Evolutionary conservation across 768 basidiomycete genomes (phyloP).

Genomic region (Xerocomellus dryophilus): DNA sequence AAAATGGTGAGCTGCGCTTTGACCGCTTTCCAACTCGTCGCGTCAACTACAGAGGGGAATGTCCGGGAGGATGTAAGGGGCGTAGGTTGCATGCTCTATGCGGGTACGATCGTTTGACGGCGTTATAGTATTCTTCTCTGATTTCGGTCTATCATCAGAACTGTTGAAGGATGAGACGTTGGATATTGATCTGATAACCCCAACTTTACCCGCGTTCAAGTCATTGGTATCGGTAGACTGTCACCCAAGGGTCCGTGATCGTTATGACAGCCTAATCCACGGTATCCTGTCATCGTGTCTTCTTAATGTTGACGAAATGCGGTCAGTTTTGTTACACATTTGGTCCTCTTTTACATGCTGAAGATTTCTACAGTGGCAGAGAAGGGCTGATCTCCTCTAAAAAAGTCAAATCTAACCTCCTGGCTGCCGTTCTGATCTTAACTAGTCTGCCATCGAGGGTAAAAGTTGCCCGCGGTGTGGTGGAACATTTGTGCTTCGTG

Average conservation of each 20-base stretch:
- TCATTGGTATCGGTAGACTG: constrained; percentile 54
- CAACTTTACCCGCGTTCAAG: constrained; percentile 80
- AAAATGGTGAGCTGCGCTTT: constrained; percentile 65
- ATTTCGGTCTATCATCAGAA: constrained; percentile 40
- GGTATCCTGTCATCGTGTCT: constrained; percentile 84
- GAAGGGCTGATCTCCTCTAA: constrained; percentile 69
- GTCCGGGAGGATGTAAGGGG: constrained; percentile 75
- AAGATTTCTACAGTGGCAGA: constrained; percentile 57
- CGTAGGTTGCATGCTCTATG: constrained; percentile 75
- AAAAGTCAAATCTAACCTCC: constrained; percentile 88
- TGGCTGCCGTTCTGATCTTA: constrained; percentile 81
- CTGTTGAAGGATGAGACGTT: constrained; percentile 83
- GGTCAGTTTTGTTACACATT: constrained; percentile 47
- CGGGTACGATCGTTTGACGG: constrained; percentile 43
- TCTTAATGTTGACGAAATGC: constrained; percentile 86
- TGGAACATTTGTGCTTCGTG: constrained; percentile 83
- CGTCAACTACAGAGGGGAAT: constrained; percentile 49
- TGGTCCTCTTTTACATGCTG: not conserved
- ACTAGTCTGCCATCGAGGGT: constrained; percentile 70
- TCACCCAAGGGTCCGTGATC: constrained; percentile 42
- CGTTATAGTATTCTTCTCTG: not conserved
- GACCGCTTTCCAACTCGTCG: constrained; percentile 57
- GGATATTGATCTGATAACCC: constrained; percentile 74
- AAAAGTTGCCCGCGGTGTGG: constrained; percentile 65
- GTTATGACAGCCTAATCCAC: constrained; percentile 63